These are phyloP conservation scores for Dalbergia cochinchinensis DNA, from an alignment of 306 rosid species.

Conservation along the genomic window DNA sequence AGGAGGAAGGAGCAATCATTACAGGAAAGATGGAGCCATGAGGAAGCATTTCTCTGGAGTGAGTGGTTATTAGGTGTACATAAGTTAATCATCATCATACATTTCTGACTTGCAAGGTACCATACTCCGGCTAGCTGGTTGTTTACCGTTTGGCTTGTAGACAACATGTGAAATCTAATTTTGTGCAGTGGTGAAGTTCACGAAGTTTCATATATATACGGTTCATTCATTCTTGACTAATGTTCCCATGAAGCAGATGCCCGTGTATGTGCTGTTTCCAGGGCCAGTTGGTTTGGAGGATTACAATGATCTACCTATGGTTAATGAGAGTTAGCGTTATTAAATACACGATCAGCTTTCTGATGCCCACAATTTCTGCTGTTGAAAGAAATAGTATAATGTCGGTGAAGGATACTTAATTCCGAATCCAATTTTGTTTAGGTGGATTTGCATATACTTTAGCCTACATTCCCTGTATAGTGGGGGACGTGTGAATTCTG, in stretches of 20 bases:
- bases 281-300: conserved; percentile 6
- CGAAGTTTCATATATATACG: conserved; percentile 29
- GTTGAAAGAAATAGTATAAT: conserved; percentile 24
- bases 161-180: conserved; percentile 3
- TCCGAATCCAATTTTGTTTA: conserved; percentile 37
- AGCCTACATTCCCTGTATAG: conserved; percentile 23
- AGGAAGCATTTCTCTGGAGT: conserved; percentile 88
- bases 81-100: conserved; percentile 1
- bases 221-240: not conserved
- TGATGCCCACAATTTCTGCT: conserved; percentile 12
- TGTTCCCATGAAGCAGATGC: conserved; percentile 5
- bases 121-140: conserved; percentile 30
- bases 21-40: conserved; percentile 88
- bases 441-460: conserved; percentile 28
- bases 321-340: not conserved
- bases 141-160: conserved; percentile 3
- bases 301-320: not conserved
- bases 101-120: conserved; percentile 28
- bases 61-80: conserved; percentile 61
- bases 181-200: conserved; percentile 14
- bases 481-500: not conserved
- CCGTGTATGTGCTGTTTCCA: conserved; percentile 9
- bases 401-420: conserved; percentile 39
- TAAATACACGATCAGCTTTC: conserved; percentile 8
- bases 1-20: conserved; percentile 69